Evolutionary conservation across 257 asterid species (phyloP).

Genomic region (Fraxinus cuspidata): DNA sequence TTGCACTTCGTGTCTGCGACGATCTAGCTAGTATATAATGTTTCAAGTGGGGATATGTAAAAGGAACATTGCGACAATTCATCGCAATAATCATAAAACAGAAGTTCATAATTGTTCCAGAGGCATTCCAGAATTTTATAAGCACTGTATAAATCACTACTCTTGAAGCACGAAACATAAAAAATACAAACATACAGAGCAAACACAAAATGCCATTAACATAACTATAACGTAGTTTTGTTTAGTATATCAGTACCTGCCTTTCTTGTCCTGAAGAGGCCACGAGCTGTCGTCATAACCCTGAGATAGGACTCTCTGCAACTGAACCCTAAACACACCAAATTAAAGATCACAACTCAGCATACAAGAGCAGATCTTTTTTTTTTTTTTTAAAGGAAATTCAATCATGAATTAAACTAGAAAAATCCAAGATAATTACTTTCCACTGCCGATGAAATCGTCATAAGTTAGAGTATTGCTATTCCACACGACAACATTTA

Average conservation of each 20-base stretch:
- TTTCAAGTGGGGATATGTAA: not conserved
- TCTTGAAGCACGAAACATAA: not conserved
- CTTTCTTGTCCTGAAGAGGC: conserved; percentile 81
- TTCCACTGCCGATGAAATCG: conserved; percentile 89
- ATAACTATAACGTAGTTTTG: not conserved
- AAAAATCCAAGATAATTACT: conserved; percentile 39
- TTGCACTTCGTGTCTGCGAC: not conserved
- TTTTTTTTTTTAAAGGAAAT: not conserved
- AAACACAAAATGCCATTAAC: conserved; percentile 15
- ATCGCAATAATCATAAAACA: not conserved
- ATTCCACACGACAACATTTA: conserved; percentile 74
- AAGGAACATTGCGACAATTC: not conserved
- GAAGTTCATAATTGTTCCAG: not conserved
- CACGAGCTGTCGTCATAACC: conserved; percentile 81
- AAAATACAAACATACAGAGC: not conserved
- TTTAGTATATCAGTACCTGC: conserved; percentile 50
- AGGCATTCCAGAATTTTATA: not conserved
- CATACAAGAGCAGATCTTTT: not conserved
- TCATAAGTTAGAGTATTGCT: conserved; percentile 78
- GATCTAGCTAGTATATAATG: not conserved
- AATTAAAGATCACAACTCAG: conserved; percentile 20
- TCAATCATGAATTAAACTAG: not conserved
- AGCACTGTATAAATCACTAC: not conserved
- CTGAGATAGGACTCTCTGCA: conserved; percentile 75
- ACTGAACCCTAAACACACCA: conserved; percentile 58